Percentiles rank a stretch among this genome's conserved stretches.
Evolutionary conservation across 2,329 filamentous ascomycete genomes (phyloP).

Genomic region (Neofusicoccum kwambonambiense): DNA sequence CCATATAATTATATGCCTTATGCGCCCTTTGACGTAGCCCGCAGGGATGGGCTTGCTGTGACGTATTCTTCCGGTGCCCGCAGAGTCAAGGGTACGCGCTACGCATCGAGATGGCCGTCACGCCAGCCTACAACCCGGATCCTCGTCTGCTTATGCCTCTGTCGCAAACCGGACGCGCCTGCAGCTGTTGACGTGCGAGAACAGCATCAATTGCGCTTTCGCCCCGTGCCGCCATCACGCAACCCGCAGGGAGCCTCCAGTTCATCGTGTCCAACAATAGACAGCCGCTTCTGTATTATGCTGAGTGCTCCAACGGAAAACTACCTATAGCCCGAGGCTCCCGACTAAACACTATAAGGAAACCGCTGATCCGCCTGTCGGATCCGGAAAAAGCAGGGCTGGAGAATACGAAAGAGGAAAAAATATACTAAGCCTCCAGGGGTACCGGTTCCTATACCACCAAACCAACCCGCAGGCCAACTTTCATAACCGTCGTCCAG

Average conservation of each 20-base stretch:
- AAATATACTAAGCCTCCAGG: not conserved
- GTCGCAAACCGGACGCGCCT: not conserved
- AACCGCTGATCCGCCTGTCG: not conserved
- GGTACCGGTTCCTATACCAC: constrained; percentile 1
- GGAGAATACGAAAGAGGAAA: not conserved
- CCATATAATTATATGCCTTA: constrained; percentile 6
- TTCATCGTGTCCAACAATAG: not conserved
- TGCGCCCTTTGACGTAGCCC: not conserved
- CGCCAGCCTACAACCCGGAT: not conserved
- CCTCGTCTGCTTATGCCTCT: constrained; percentile 6
- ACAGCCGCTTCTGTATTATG: constrained; percentile 10
- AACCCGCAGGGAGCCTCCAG: not conserved
- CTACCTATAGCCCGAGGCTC: constrained; percentile 2
- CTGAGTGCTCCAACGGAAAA: not conserved
- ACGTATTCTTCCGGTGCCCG: constrained; percentile 4
- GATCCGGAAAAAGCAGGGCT: not conserved
- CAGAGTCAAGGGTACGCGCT: not conserved
- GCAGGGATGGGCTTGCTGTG: not conserved
- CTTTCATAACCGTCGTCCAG: constrained; percentile 15
- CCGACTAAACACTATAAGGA: constrained; percentile 12
- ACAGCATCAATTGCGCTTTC: not conserved
- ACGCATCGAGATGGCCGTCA: not conserved
- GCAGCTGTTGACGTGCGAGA: too few relatives aligned
- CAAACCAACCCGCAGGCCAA: not conserved
- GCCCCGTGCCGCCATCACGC: not conserved